Evolutionary conservation across 805 yeast genomes (phyloP), one percentile per base, ranked within the genome.

Genomic region (Teunomyces pallodes): DNA sequence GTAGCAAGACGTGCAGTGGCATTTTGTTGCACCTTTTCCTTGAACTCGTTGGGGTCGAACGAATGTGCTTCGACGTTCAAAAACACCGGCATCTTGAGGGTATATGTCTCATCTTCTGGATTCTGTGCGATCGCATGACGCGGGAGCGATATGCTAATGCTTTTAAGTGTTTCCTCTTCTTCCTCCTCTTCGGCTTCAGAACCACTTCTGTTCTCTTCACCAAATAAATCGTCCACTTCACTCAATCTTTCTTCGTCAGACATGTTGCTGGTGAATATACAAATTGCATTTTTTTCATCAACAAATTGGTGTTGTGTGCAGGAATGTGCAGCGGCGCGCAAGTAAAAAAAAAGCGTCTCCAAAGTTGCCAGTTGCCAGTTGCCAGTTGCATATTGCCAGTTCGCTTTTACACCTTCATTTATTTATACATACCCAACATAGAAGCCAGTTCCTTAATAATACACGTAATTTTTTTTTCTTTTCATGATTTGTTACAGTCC

Each of bases 21-120:
- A 47, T 67, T 79, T 54, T 61, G 60, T 62, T 72, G 56, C 61
- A 71, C 59, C 68, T 73, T 50, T 16, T 79, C 82, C 51, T 84
- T 74, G 61, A 86, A 86, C 74, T 82, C 67, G 20, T 62, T 64
- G 5, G 94, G 89, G 54, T 90, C 95, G 66, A 92, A 94, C 33
- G 96, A 96, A 52, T 81, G 80, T 2, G 97, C 87, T 51, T 90
- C 95, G 30, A 91, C 82, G 46, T 81, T 82, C 49, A 94, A 69
- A 59, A 88, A 92, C 16, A 89, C 84, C 2, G 99, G 99, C 51
- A 91, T 70, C 52, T 87, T 85, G 44, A 87, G 80, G 52, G 60
- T 69, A 67, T 62, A 74, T 61, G 56, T 76, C 54, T 59, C 72
- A 36, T 49, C 67, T 61, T 59, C 77, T 52, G 56, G 62, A 46